Evolutionary conservation across 352 stramenopile species (phyloP).

Genomic region (Phytophthora macrochlamydospora): DNA sequence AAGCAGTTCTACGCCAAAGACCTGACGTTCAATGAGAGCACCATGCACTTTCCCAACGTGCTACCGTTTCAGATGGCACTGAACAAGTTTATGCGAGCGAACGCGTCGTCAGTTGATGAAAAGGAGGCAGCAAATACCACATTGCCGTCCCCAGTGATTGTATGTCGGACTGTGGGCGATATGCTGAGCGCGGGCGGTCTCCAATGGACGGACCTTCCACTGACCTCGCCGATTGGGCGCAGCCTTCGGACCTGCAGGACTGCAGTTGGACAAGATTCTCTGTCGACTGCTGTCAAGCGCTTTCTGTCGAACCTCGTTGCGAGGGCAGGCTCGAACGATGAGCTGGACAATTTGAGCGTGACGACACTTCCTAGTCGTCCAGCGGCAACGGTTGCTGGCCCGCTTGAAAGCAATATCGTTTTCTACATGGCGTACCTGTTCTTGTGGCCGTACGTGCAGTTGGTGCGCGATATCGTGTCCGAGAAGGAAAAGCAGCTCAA

Average conservation of each 20-base stretch:
- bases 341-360: slow-evolving; percentile 48
- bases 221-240: slow-evolving; percentile 34
- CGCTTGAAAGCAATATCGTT: slow-evolving; percentile 71
- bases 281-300: slow-evolving; percentile 26
- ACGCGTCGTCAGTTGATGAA: slow-evolving; percentile 11
- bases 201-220: slow-evolving; percentile 52
- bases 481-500: slow-evolving; percentile 92
- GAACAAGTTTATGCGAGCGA: slow-evolving; percentile 52
- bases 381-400: slow-evolving; percentile 41
- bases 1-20: slow-evolving; percentile 47
- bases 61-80: slow-evolving; percentile 63
- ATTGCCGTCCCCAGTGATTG: slow-evolving; percentile 16
- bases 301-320: slow-evolving; percentile 51
- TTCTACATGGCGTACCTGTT: slow-evolving; percentile 81
- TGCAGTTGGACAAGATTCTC: slow-evolving; percentile 18
- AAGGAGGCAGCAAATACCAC: slow-evolving; percentile 6
- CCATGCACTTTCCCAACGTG: slow-evolving; percentile 48
- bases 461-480: slow-evolving; percentile 86
- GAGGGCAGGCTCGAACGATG: slow-evolving; percentile 36
- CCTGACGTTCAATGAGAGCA: slow-evolving; percentile 24
- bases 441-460: slow-evolving; percentile 85
- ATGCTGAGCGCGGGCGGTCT: slow-evolving; percentile 52
- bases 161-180: slow-evolving; percentile 46
- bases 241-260: slow-evolving; percentile 37
- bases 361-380: slow-evolving; percentile 48